Evolutionary conservation across 2,329 filamentous ascomycete species (phyloP).

Genomic region (Diaporthe citri): DNA sequence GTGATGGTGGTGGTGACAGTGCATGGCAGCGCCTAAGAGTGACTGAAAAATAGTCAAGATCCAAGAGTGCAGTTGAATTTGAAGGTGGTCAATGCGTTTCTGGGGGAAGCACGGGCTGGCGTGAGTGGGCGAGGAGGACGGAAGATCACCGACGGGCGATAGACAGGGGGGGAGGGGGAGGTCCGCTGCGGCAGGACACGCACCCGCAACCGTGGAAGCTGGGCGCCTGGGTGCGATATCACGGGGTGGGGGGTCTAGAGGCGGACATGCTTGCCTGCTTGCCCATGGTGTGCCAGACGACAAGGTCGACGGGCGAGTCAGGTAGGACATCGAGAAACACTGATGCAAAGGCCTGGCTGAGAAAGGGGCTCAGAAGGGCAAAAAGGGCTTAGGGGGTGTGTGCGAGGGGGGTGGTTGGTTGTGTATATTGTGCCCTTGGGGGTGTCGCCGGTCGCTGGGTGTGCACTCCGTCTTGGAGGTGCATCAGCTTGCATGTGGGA

Average conservation of each 20-base stretch:
- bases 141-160: conserved; percentile 32
- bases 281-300: conserved; percentile 11
- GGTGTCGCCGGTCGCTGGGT: conserved; percentile 2
- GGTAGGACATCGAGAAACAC: conserved; percentile 14
- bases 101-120: conserved; percentile 32
- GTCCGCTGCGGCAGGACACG: conserved; percentile 5
- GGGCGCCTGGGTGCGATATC: conserved; percentile 19
- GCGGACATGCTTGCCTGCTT: background rate
- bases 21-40: background rate
- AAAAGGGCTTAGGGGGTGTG: conserved; percentile 1
- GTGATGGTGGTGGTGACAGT: background rate
- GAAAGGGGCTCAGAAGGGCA: conserved; percentile 7
- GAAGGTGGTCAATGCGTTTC: conserved; percentile 29
- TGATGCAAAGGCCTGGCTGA: conserved; percentile 13
- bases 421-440: background rate
- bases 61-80: conserved; percentile 32
- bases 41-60: background rate
- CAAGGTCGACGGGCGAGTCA: conserved; percentile 9
- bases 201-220: background rate
- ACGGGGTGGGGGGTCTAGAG: conserved; percentile 28
- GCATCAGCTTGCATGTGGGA: conserved; percentile 34
- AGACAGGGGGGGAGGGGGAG: background rate
- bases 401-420: background rate
- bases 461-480: conserved; percentile 35
- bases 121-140: conserved; percentile 35